Percentiles rank a stretch among this genome's conserved stretches.
Conservation (phyloP, 2,329 filamentous ascomycete genomes). For the Aspergillus sp. region DNA sequence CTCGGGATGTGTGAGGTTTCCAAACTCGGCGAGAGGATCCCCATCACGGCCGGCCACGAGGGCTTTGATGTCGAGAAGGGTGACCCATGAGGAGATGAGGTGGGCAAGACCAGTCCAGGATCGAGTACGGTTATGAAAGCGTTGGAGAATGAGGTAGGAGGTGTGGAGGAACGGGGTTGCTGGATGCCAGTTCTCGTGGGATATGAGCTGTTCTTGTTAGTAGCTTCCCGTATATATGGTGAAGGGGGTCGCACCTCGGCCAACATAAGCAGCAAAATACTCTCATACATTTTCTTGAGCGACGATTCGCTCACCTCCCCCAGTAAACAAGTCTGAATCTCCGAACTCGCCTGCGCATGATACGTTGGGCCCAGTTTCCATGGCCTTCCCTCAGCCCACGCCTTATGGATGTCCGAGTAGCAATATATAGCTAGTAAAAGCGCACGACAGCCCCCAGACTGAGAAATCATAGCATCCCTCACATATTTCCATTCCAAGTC, state of each 20-base stretch:
- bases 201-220: slow-evolving; percentile 24
- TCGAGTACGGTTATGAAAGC: slow-evolving; percentile 26
- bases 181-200: slow-evolving; percentile 26
- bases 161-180: slow-evolving; percentile 33
- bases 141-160: slow-evolving; percentile 30
- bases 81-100: slow-evolving; percentile 34
- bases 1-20: slow-evolving; percentile 15
- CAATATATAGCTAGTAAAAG: slow-evolving; percentile 34
- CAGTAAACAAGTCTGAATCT: slow-evolving; percentile 28
- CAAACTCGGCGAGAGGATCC: slow-evolving; percentile 31
- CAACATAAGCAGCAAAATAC: slow-evolving; percentile 36
- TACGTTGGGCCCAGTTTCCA: slow-evolving; percentile 31
- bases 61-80: slow-evolving; percentile 35
- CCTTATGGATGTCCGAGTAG: slow-evolving; percentile 33
- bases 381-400: slow-evolving; percentile 24
- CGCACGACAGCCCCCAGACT: slow-evolving; percentile 25
- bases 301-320: slow-evolving; percentile 25
- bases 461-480: slow-evolving; percentile 23
- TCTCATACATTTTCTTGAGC: slow-evolving; percentile 27
- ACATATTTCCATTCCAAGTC: slow-evolving; percentile 35
- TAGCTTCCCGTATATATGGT: not conserved
- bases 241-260: slow-evolving; percentile 29
- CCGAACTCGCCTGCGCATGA: slow-evolving; percentile 30
- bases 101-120: slow-evolving; percentile 29
- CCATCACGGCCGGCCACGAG: slow-evolving; percentile 38